Base-by-base conservation (phyloP, 306 rosid species). In the Cicer cuneatum region DNA sequence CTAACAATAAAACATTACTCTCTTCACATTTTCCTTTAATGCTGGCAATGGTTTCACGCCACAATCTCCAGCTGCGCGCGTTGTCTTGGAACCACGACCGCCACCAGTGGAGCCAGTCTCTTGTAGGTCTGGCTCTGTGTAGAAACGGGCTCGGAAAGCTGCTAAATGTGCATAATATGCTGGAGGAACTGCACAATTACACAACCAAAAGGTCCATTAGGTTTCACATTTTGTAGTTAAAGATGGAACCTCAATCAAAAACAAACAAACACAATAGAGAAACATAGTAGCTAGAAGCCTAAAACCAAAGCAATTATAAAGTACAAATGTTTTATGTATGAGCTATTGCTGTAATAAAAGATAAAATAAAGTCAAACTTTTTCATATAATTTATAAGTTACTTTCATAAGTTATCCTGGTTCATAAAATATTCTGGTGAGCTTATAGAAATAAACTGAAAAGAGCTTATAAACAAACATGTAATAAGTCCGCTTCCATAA, bases 121-220 rank as follows among this genome's bases (percentile, higher is more conserved):
- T 1, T 90, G 90, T 4, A 89, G 78, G 61, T 93, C 96, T 0
- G 98, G 98, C 81, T 91, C 98, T 88, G 87, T 84, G 21, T 93
- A 93, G 77, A 89, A 93, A 1, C 98, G 92, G n/a, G 97, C 98
- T 59, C 98, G 87, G 63, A 93, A 93, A 2, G 98, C 98, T 46
- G 98, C 98, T 45, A 93, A 84, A 82, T 93, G 98, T 5, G 98
- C 98, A 11, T 93, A 93, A 72, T 93, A 93, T 1, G 98, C 98
- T 0, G 98, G 98, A 16, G 98, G 98, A 61, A 93, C 97, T 93
- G 91, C 43, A 59, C 10, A 59, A 59, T 29, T 29, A 4, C 81
- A 69, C 7, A 41, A 7, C 21, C 21, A 85, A 65, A 53, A 75
- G 19, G 64, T 61, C 21, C 72, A 62, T 41, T 47, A n/a, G 46